Evolutionary conservation across 352 stramenopile species (phyloP).

Genomic region (Aphanomyces euteiches): DNA sequence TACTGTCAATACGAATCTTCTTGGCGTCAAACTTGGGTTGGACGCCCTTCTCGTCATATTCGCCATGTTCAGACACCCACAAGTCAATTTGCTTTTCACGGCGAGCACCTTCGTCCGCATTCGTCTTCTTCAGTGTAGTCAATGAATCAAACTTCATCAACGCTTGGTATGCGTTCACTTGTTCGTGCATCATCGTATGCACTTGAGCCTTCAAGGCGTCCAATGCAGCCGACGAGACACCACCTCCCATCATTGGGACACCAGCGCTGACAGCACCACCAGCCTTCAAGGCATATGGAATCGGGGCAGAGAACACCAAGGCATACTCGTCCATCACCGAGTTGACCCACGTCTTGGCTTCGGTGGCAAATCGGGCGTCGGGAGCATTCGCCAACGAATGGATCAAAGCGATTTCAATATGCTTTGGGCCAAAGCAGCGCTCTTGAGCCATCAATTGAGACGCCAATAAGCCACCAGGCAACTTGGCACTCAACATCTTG

Average conservation of each 20-base stretch:
- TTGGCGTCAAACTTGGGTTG: slow-evolving; percentile 52
- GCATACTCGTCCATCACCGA: slow-evolving; percentile 70
- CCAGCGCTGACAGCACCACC: not conserved
- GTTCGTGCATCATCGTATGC: slow-evolving; percentile 53
- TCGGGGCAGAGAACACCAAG: slow-evolving; percentile 45
- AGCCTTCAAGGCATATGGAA: slow-evolving; percentile 43
- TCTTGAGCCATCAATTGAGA: slow-evolving; percentile 61
- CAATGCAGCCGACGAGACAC: slow-evolving; percentile 31
- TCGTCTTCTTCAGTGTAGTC: slow-evolving; percentile 45
- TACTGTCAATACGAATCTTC: slow-evolving; percentile 70
- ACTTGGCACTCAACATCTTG: slow-evolving; percentile 69
- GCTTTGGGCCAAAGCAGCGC: slow-evolving; percentile 56
- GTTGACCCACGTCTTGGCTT: slow-evolving; percentile 70
- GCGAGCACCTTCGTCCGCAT: slow-evolving; percentile 44
- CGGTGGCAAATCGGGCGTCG: slow-evolving; percentile 59
- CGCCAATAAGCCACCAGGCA: slow-evolving; percentile 75
- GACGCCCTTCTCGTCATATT: slow-evolving; percentile 50
- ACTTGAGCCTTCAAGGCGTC: slow-evolving; percentile 52
- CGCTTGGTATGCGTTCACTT: slow-evolving; percentile 44
- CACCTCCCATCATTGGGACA: not conserved
- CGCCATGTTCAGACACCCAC: slow-evolving; percentile 54
- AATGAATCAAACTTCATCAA: slow-evolving; percentile 46
- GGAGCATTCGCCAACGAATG: slow-evolving; percentile 63
- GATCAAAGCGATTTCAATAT: slow-evolving; percentile 71
- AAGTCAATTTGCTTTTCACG: slow-evolving; percentile 44